phyloP scores from a whole-genome alignment of 768 basidiomycete genomes.

The Phaffia tasmanica region DNA sequence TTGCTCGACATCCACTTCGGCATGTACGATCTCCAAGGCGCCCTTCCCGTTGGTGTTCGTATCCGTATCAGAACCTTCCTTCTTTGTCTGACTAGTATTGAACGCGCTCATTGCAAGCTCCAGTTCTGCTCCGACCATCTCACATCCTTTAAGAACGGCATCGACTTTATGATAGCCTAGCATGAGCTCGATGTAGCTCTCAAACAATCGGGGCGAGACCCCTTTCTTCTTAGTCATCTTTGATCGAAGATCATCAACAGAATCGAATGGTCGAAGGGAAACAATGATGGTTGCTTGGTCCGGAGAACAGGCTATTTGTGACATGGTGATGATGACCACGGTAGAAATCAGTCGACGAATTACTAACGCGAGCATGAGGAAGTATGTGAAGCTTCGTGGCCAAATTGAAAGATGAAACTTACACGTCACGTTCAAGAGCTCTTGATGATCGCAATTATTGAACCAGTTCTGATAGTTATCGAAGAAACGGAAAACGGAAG shows the following conservation, averaged over 20 bases:
- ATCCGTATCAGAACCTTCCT: constrained; percentile 41
- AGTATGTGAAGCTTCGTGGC: background rate
- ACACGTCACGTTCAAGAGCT: constrained; percentile 43
- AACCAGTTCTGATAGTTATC: constrained; percentile 35
- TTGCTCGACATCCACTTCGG: constrained; percentile 30
- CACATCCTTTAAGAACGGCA: constrained; percentile 74
- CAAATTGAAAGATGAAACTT: constrained; percentile 22
- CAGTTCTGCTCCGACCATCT: constrained; percentile 66
- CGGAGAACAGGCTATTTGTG: constrained; percentile 47
- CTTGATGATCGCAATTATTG: constrained; percentile 40
- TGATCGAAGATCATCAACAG: constrained; percentile 57
- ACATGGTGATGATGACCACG: background rate
- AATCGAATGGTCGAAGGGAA: constrained; percentile 64
- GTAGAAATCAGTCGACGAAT: background rate
- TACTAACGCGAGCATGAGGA: background rate
- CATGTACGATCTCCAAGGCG: constrained; percentile 21
- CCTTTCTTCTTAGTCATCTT: constrained; percentile 90
- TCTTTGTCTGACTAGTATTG: constrained; percentile 38
- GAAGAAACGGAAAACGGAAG: constrained; percentile 19
- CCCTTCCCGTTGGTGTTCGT: constrained; percentile 31
- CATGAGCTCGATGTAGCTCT: constrained; percentile 76
- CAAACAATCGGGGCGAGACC: constrained; percentile 78
- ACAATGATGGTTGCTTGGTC: constrained; percentile 74
- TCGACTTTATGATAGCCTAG: constrained; percentile 70
- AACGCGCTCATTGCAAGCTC: constrained; percentile 67